Evolutionary conservation across 352 stramenopile genomes (phyloP).

Genomic region (Phytophthora gonapodyides): DNA sequence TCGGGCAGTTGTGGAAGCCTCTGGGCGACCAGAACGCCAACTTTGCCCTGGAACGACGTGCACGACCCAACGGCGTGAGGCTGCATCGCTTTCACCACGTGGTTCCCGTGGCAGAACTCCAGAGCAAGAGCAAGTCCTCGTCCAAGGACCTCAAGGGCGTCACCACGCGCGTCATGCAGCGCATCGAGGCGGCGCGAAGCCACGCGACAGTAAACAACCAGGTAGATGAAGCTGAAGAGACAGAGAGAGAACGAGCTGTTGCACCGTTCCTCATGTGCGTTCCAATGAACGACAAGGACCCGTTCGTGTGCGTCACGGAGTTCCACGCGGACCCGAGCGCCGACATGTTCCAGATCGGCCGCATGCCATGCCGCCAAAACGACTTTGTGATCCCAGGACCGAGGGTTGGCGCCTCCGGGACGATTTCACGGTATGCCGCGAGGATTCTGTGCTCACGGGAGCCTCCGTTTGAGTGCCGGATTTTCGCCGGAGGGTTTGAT

Average conservation of each 20-base stretch:
- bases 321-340: slow-evolving; percentile 47
- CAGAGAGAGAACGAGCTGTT: not conserved
- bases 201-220: slow-evolving; percentile 15
- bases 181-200: slow-evolving; percentile 38
- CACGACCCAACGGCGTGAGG: slow-evolving; percentile 54
- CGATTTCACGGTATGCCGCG: slow-evolving; percentile 74
- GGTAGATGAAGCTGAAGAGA: slow-evolving; percentile 3
- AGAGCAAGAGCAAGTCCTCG: slow-evolving; percentile 8
- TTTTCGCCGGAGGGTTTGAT: slow-evolving; percentile 80
- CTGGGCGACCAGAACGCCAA: slow-evolving; percentile 78
- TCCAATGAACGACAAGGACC: slow-evolving; percentile 70
- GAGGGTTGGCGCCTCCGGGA: slow-evolving; percentile 71
- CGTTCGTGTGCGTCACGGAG: slow-evolving; percentile 63
- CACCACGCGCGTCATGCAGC: slow-evolving; percentile 63
- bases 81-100: slow-evolving; percentile 70
- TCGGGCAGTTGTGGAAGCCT: slow-evolving; percentile 71
- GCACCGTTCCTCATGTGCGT: slow-evolving; percentile 63
- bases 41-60: slow-evolving; percentile 54
- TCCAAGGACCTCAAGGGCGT: slow-evolving; percentile 50
- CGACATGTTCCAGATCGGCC: slow-evolving; percentile 86
- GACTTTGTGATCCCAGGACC: slow-evolving; percentile 80
- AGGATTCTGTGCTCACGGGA: slow-evolving; percentile 66
- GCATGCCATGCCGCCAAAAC: slow-evolving; percentile 76
- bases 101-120: slow-evolving; percentile 12
- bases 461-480: slow-evolving; percentile 63